Conservation (phyloP, 345 rosid genomes). For the Lumnitzera racemosa region DNA sequence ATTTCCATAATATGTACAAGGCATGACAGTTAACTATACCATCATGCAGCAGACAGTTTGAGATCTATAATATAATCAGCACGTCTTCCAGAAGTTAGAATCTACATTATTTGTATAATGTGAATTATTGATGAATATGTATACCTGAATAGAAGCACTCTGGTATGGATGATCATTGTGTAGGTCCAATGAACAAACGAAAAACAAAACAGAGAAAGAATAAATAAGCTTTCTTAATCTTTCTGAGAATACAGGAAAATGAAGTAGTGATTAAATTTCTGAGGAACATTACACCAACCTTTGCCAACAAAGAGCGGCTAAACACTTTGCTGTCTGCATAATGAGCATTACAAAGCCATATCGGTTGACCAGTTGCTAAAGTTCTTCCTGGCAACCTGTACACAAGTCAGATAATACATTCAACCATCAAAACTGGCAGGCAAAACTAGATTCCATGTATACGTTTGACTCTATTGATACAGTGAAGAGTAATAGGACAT, state of each 20-base stretch:
- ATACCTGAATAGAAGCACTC: conserved; percentile 88
- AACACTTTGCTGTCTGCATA: conserved; percentile 35
- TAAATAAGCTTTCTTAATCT: not conserved
- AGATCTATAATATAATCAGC: no score
- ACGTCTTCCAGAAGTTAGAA: no score
- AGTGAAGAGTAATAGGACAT: no score
- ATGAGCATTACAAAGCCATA: conserved; percentile 39
- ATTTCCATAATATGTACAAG: no score
- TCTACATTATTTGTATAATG: not conserved
- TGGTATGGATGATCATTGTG: conserved; percentile 22
- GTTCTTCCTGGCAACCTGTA: conserved; percentile 43
- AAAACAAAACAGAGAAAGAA: conserved; percentile 5
- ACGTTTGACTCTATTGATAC: no score
- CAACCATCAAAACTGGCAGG: not conserved
- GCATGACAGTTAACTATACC: no score
- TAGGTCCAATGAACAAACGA: conserved; percentile 8
- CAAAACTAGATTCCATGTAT: no score
- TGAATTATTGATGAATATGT: not conserved
- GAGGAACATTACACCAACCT: conserved; percentile 15
- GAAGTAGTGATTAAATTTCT: not conserved
- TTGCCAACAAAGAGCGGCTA: conserved; percentile 39
- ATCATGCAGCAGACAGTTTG: no score
- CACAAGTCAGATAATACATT: not conserved
- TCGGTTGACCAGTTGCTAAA: conserved; percentile 21
- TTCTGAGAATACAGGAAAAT: not conserved